These are phyloP conservation scores for Epichloe amarillans DNA, from an alignment of 2,329 filamentous ascomycete genomes.

Conservation along the genomic window DNA sequence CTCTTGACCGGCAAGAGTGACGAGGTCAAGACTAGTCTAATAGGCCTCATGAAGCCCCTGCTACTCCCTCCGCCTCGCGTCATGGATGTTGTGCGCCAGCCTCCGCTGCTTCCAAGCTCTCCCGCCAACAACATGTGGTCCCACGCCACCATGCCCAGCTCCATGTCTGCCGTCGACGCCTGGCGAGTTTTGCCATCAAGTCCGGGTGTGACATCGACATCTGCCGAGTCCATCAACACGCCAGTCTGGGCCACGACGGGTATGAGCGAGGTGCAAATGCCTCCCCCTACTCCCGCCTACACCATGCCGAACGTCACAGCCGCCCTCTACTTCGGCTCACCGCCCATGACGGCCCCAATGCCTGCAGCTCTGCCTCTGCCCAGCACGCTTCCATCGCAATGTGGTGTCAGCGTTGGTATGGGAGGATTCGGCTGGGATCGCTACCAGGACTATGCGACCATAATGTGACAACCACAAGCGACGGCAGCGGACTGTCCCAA, in stretches of 20 bases:
- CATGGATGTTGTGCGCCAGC: constrained; percentile 78
- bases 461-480: constrained; percentile 62
- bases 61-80: constrained; percentile 77
- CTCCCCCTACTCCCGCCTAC: constrained; percentile 73
- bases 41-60: constrained; percentile 75
- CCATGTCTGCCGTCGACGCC: constrained; percentile 60
- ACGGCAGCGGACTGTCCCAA: constrained; percentile 32
- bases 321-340: constrained; percentile 67
- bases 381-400: constrained; percentile 72
- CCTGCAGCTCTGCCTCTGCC: constrained; percentile 62
- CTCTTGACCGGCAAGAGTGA: constrained; percentile 83
- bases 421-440: constrained; percentile 69
- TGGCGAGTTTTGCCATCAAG: constrained; percentile 90
- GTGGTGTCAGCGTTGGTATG: constrained; percentile 66
- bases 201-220: constrained; percentile 59
- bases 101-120: constrained; percentile 74
- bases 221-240: constrained; percentile 53
- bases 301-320: constrained; percentile 60
- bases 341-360: constrained; percentile 60
- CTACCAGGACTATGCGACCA: constrained; percentile 73
- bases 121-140: constrained; percentile 71
- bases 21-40: constrained; percentile 79
- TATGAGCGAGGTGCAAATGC: constrained; percentile 59
- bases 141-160: constrained; percentile 50
- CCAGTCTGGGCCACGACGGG: constrained; percentile 70